These are phyloP conservation scores for Podila epigama DNA, from an alignment of 192 early-diverging fungal species.

Conservation along the genomic window DNA sequence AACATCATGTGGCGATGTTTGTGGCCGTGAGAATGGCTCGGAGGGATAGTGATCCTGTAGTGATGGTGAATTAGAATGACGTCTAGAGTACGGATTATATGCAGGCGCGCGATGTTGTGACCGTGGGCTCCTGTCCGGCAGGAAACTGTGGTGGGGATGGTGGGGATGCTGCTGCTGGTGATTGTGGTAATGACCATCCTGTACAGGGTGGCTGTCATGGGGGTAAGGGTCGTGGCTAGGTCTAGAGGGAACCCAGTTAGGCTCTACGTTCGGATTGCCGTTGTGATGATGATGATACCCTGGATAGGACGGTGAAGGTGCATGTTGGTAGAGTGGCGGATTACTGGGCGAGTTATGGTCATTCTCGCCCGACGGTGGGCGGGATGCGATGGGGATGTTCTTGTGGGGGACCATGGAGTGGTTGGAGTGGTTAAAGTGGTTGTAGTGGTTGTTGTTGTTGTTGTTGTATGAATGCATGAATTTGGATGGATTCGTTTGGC, in stretches of 20 bases:
- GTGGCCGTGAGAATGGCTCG: not conserved
- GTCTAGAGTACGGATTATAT: not conserved
- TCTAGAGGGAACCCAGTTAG: constrained; percentile 12
- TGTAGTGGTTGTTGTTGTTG: not conserved
- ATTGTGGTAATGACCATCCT: not conserved
- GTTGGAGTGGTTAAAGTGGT: not conserved
- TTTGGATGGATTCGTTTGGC: not conserved
- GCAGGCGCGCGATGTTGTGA: not conserved
- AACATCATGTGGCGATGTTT: too few species aligned
- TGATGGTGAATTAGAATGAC: not conserved
- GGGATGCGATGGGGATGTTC: too few species aligned
- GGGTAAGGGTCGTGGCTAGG: constrained; percentile 18
- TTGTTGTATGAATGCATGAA: not conserved
- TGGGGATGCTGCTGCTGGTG: not conserved
- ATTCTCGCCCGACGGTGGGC: too few species aligned
- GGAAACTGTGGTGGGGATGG: too few species aligned
- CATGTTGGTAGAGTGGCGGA: too few species aligned
- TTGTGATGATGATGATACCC: too few species aligned
- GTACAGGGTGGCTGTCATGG: not conserved
- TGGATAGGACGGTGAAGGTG: too few species aligned
- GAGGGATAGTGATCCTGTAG: not conserved
- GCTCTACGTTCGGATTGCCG: constrained; percentile 3
- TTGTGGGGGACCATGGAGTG: too few species aligned
- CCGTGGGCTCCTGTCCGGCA: too few species aligned
- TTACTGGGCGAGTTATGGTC: too few species aligned